A percentile compares a stretch with the other conserved stretches of the same genome.
These are phyloP conservation scores for Gracilaria domingensis DNA, from an alignment of 23 red algal species.

Conservation along the genomic window DNA sequence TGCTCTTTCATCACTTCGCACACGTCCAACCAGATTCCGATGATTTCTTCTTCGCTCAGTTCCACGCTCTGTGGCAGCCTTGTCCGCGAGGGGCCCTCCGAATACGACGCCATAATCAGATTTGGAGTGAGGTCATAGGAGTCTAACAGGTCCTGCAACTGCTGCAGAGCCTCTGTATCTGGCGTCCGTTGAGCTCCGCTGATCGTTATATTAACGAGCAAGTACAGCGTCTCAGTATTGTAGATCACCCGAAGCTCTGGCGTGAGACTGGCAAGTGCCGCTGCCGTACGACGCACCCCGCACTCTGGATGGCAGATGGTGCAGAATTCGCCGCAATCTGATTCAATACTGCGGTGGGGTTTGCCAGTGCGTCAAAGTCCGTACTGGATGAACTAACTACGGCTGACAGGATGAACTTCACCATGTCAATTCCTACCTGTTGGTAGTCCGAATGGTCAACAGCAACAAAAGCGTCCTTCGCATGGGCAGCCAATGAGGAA, in stretches of 20 bases:
- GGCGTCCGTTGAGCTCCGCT: constrained; percentile 51
- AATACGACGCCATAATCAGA: constrained; percentile 39
- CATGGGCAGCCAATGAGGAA: constrained; percentile 9
- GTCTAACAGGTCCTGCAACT: constrained; percentile 52
- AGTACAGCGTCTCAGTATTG: constrained; percentile 61
- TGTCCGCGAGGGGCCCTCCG: constrained; percentile 29
- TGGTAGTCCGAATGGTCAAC: constrained; percentile 70
- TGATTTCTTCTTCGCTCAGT: constrained; percentile 28
- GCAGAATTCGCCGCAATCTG: constrained; percentile 63
- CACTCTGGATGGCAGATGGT: constrained; percentile 62
- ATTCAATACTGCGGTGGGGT: constrained; percentile 53
- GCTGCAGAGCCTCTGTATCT: constrained; percentile 44
- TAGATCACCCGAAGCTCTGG: constrained; percentile 43
- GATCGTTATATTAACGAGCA: constrained; percentile 64
- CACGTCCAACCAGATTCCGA: constrained; percentile 56
- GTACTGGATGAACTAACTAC: neutral
- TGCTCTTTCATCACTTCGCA: constrained; percentile 68
- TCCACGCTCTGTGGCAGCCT: constrained; percentile 25
- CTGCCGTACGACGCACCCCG: constrained; percentile 59
- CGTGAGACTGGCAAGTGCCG: constrained; percentile 48
- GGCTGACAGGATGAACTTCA: constrained; percentile 52
- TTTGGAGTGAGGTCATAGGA: constrained; percentile 63
- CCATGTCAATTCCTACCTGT: constrained; percentile 56
- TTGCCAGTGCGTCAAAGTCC: constrained; percentile 56
- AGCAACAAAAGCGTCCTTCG: constrained; percentile 45